Base-by-base conservation (phyloP, 768 basidiomycete species). In the Pleurotus djamor region DNA sequence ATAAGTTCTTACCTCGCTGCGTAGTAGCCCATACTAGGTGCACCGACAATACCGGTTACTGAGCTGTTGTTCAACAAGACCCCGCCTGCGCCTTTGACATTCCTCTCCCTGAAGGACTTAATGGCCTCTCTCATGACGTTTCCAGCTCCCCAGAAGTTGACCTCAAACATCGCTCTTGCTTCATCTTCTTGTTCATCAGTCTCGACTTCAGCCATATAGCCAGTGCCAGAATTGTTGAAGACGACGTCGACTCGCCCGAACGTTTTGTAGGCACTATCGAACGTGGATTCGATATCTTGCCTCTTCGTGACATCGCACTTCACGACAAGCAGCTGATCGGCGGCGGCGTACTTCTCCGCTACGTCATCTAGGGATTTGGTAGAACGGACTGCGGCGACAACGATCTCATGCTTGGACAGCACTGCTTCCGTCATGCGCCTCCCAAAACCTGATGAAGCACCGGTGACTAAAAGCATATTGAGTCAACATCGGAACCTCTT, bases 341-440 rank as follows among this genome's bases (percentile, higher is more conserved):
- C 4, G n/a, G n/a, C n/a, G 9, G 70, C 36, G 59, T 47, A 7
- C 16, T 47, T 47, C 45, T 12, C 45, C 2, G 61, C 48, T 28
- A 79, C 73, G 44, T 70, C 67, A 17, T 63, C 57, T 44, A 80
- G 67, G 1, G 54, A 63, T 5, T 61, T 66, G 6, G 75, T 77
- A 55, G 63, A 67, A 48, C 76, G 72, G 43, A 75, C 63, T 10
- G 77, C 76, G 13, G 79, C 79, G 55, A 76, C 68, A 48, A 72
- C 77, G n/a, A 55, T 73, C 57, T 79, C 77, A 35, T 77, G 78
- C 9, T 68, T 67, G 17, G 61, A 64, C 28, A 81, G 66, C 36
- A 66, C 74, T 32, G 64, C 41, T 59, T 77, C 72, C 14, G 68
- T 69, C 12, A 76, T 66, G 5, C 64, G 54, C 12, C 68, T 71